These are phyloP conservation scores for Salvia rosmarinus DNA, from an alignment of 257 asterid species.

Conservation along the genomic window DNA sequence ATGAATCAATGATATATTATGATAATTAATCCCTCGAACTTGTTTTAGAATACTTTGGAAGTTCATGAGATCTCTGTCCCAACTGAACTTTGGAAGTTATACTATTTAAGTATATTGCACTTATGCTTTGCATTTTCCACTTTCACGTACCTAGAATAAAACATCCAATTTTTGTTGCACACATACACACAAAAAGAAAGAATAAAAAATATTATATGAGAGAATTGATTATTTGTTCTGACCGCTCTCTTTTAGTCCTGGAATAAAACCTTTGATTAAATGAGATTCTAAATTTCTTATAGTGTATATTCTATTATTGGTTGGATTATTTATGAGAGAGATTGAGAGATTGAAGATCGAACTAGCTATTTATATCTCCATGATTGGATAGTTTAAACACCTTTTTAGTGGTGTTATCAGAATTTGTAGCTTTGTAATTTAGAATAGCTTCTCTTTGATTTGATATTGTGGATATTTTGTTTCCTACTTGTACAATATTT, in stretches of 20 bases:
- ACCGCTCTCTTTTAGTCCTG: not conserved
- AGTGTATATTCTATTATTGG: not conserved
- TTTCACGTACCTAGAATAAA: not conserved
- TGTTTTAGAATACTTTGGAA: not conserved
- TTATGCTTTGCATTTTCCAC: not conserved
- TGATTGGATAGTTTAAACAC: not conserved
- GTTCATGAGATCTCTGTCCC: not conserved
- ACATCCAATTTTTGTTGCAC: not conserved
- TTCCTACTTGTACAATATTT: not conserved
- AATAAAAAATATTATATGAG: not conserved
- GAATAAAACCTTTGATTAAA: not conserved
- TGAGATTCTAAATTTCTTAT: not conserved
- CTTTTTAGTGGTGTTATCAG: not conserved
- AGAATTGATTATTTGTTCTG: not conserved
- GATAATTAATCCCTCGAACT: not conserved
- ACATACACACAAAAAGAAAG: not conserved
- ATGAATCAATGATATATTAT: not conserved
- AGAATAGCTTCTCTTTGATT: not conserved
- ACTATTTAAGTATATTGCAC: not conserved
- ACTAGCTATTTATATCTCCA: not conserved
- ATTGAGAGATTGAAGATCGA: not conserved
- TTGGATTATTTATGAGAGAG: not conserved
- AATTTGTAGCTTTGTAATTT: not conserved
- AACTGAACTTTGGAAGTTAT: not conserved
- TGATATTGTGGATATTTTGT: not conserved